Conservation (phyloP, 2,329 filamentous ascomycete species). For the Pseudogymnoascus sp. region DNA sequence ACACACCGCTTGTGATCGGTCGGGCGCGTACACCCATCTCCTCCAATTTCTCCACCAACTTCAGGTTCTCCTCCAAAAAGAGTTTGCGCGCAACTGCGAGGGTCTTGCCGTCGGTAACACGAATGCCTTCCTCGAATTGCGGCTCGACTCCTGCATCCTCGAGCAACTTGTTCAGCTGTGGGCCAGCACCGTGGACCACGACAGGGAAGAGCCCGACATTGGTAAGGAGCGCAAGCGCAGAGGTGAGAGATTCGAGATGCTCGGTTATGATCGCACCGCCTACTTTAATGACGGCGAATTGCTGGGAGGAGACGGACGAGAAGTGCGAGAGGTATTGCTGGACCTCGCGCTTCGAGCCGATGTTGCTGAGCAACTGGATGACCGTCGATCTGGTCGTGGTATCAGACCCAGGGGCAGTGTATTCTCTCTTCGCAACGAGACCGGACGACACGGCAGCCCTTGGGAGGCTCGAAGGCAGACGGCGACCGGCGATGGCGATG, state of each 20-base stretch:
- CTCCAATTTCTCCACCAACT: slow-evolving; percentile 83
- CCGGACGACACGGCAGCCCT: slow-evolving; percentile 23
- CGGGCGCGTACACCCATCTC: slow-evolving; percentile 82
- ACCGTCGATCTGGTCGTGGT: slow-evolving; percentile 65
- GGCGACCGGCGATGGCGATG: slow-evolving; percentile 21
- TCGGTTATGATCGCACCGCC: slow-evolving; percentile 94
- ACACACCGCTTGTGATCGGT: slow-evolving; percentile 82
- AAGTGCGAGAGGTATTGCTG: slow-evolving; percentile 98
- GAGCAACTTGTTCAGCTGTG: slow-evolving; percentile 87
- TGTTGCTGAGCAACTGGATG: slow-evolving; percentile 86
- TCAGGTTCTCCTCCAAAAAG: slow-evolving; percentile 92
- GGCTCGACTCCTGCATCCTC: slow-evolving; percentile 89
- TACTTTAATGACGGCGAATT: slow-evolving; percentile 98
- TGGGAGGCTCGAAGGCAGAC: slow-evolving; percentile 24
- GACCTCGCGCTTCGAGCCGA: slow-evolving; percentile 91
- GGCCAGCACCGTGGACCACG: slow-evolving; percentile 90
- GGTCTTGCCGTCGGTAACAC: slow-evolving; percentile 93
- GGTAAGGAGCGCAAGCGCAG: slow-evolving; percentile 83
- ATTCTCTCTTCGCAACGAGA: slow-evolving; percentile 23
- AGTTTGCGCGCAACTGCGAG: slow-evolving; percentile 83
- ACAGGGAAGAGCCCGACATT: slow-evolving; percentile 92
- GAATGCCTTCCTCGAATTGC: slow-evolving; percentile 91
- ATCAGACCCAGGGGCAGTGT: slow-evolving; percentile 25
- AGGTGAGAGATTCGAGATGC: slow-evolving; percentile 84
- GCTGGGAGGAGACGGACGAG: slow-evolving; percentile 90